These are phyloP conservation scores for Epichloe amarillans DNA, from an alignment of 2,329 filamentous ascomycete genomes.

Conservation along the genomic window DNA sequence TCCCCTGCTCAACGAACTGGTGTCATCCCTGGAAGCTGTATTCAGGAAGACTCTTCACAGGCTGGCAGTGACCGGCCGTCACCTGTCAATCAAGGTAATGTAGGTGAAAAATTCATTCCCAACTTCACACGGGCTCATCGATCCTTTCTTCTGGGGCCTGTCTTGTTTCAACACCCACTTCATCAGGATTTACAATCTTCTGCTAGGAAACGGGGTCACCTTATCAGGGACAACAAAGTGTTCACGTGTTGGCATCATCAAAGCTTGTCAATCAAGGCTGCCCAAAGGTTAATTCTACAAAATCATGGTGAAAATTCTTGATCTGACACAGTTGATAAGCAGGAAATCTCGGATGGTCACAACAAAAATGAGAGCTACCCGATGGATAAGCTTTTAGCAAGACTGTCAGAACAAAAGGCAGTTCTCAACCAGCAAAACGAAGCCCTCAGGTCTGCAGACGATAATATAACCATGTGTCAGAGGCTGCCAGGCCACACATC, in stretches of 20 bases:
- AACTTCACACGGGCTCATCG: neutral
- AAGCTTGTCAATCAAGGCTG: slow-evolving; percentile 42
- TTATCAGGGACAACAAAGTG: slow-evolving; percentile 26
- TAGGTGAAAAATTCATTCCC: slow-evolving; percentile 6
- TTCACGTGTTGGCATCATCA: slow-evolving; percentile 35
- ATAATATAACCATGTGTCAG: slow-evolving; percentile 18
- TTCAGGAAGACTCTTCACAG: slow-evolving; percentile 12
- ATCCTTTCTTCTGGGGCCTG: neutral
- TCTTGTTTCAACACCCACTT: neutral
- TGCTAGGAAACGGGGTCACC: slow-evolving; percentile 10
- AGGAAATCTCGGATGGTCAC: slow-evolving; percentile 18
- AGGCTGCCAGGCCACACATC: slow-evolving; percentile 32
- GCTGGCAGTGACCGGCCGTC: slow-evolving; percentile 7
- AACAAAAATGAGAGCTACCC: slow-evolving; percentile 30
- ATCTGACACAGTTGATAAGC: slow-evolving; percentile 20
- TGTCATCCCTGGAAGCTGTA: slow-evolving; percentile 6
- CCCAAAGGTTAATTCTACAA: slow-evolving; percentile 33
- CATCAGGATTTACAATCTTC: neutral
- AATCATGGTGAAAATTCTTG: neutral
- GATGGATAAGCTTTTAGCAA: slow-evolving; percentile 62
- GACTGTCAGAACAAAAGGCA: slow-evolving; percentile 58
- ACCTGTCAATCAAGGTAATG: slow-evolving; percentile 7
- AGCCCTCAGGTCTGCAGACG: slow-evolving; percentile 30
- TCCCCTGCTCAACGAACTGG: slow-evolving; percentile 16
- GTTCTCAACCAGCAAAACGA: slow-evolving; percentile 46